Evolutionary conservation across 805 yeast species (phyloP), one percentile per base, ranked within the genome.

Genomic region (Priceomyces fermenticarens): DNA sequence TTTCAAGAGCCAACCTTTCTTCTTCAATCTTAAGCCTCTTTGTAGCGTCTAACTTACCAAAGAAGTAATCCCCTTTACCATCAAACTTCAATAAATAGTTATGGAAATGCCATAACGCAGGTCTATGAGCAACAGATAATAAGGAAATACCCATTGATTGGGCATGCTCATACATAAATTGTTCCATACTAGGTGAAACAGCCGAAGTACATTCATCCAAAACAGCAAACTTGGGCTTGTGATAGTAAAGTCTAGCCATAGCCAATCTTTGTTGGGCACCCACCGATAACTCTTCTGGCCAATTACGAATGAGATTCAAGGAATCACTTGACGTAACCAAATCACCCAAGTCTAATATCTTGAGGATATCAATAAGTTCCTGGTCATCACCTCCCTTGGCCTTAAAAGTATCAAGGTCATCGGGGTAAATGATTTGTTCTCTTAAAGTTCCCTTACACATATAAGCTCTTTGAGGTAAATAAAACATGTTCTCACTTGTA

Each of bases 161-260:
- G 0, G 97, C 96, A 54, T 85, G 84, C 38, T 80, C 63, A 55
- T 90, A 90, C 87, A 91, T 89, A 52, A 83, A 80, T 46, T 85
- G 88, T 58, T 90, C 98, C 80, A 89, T 83, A 45, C 85, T 86
- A 9, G 93, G 87, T 0, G 97, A 83, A 2, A 90, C 95, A 1
- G 96, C 91, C 3, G 96, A 88, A 0, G 98, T 90, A 62, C 97
- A 90, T 67, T 90, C 98, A 65, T 90, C 98, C 48, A 90, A 70
- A 17, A 90, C 96, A 0, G 98, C 98, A 72, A 89, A 90, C 60
- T 81, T 85, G 2, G 98, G 98, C 53, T 77, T 75, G 62, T 90
- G 97, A 58, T 89, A 90, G 57, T 86, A 90, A 62, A 90, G 72
- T 54, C 97, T 76, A 2, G 95, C 96, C 85, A 91, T 83, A 10